Evolutionary conservation across 148 eudicot genomes (phyloP), one percentile per base, ranked within the genome.

Genomic region (Persicaria maculosa): DNA sequence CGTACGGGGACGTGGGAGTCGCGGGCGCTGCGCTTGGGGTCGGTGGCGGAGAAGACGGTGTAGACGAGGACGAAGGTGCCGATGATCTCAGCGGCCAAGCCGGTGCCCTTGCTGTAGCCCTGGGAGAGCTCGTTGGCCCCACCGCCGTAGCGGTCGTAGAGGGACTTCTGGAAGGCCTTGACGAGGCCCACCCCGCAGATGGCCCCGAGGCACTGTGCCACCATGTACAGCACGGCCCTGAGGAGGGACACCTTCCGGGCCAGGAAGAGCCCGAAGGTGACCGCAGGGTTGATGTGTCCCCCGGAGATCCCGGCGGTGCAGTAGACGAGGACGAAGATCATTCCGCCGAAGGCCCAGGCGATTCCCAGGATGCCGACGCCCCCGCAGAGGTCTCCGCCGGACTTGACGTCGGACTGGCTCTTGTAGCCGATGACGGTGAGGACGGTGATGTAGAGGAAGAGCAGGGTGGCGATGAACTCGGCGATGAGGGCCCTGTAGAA

Each of bases 401-500:
- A 65, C 53, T 70, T 50, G 53, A 52, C 15, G 45, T 17, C 69
- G 46, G 69, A 65, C 53, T 70, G 73, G 31, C 16, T 17, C 31
- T 70, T 70, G 73, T 70, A 22, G 40, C 73, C 73, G 31, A 70
- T 70, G 73, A 70, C 73, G 6, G 73, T 70, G 50, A 47, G 52
- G 73, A 70, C 53, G 50, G 73, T 70, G 40, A 70, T 47, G 73
- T 70, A 70, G 17, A 70, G 73, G 53, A 70, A 70, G 73, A 70
- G 73, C n/a, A 70, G 73, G 2, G 73, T 70, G 54, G 73, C 73
- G 14, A 70, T 70, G 69, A 70, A 70, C 73, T 70, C 73, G 54
- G 73, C 73, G 15, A 70, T 70, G 8, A 70, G 14, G 7, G 73
- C 83, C 10, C 83, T 77, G 47, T 81, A 81, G 11, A 81, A 77